Base-by-base conservation (phyloP, 2,329 filamentous ascomycete species). In the Colletotrichum sp. region DNA sequence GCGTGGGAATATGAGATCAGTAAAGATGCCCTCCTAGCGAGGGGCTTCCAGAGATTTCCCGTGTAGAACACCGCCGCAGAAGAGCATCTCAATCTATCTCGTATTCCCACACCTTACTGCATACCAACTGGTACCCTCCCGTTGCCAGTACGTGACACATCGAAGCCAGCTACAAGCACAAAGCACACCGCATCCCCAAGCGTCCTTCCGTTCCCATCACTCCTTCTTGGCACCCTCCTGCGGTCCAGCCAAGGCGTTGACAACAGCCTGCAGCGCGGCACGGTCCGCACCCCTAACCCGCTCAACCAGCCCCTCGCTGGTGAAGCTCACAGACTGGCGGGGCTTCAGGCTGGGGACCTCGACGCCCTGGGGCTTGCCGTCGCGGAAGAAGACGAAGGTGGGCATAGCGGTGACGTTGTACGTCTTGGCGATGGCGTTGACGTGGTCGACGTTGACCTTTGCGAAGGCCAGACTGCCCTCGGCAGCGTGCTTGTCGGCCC, bases 301-400 rank as follows among this genome's bases (percentile, higher is more conserved):
- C 0, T 48, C 43, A 1, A 48, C 43, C n/a, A 48, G 43, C 0
- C 43, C 43, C 10, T 22, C 43, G 43, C 18, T 22, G 3, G 43
- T 48, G 9, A 48, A 22, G 18, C 18, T 48, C 18, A 48, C 43
- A 48, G 43, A 48, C 43, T 48, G 43, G 2, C 64, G 64, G 27
- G 64, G 64, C 39, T 30, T 66, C 27, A 66, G 16, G 16, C 64
- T 27, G 18, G 27, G 22, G 10, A 52, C 79, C 25, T 76, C 71
- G 6, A 83, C 77, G 5, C 78, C 79, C 64, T 77, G 78, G 8
- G 80, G 80, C 78, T 80, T 84, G 66, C 89, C 90, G 58, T 90
- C 84, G 82, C 89, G 87, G 83, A 93, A 91, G 85, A 92, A 89
- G 80, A 90, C 84, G 80, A 93, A 92, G 32, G 90, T 90, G 12